Evolutionary conservation across 768 basidiomycete genomes (phyloP).

Genomic region (Cystobasidium tubakii): DNA sequence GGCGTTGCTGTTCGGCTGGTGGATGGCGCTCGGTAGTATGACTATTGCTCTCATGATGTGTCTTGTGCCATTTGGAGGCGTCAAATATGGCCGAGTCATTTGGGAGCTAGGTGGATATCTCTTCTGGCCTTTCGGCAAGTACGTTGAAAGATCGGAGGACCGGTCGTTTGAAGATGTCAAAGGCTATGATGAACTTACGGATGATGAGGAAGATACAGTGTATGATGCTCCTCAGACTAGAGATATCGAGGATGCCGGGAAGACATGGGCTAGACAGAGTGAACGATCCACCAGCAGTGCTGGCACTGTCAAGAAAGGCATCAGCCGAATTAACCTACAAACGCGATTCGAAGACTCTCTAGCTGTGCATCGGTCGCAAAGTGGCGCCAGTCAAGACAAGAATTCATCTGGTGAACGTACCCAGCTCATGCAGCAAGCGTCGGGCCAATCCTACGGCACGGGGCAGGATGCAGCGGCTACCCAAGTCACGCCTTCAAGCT

Average conservation of each 20-base stretch:
- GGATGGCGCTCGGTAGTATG: slow-evolving; percentile 72
- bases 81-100: slow-evolving; percentile 73
- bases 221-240: slow-evolving; percentile 47
- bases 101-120: slow-evolving; percentile 95
- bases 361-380: no score
- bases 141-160: slow-evolving; percentile 72
- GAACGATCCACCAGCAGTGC: slow-evolving; percentile 8
- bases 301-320: slow-evolving; percentile 1
- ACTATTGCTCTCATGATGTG: slow-evolving; percentile 63
- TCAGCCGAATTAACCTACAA: neutral
- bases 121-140: slow-evolving; percentile 94
- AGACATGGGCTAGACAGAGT: slow-evolving; percentile 10
- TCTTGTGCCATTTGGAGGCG: slow-evolving; percentile 71
- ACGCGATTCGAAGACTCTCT: neutral
- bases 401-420: neutral
- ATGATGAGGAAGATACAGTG: slow-evolving; percentile 51
- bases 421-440: neutral
- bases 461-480: neutral
- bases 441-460: neutral
- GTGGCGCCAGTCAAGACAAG: neutral
- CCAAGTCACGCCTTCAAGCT: slow-evolving; percentile 27
- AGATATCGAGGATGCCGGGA: slow-evolving; percentile 7
- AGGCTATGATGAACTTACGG: slow-evolving; percentile 47
- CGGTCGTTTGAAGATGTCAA: slow-evolving; percentile 46
- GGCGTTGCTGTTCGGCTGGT: slow-evolving; percentile 85